Conservation (phyloP, 1,139 yeast genomes). For the Lodderomyces metapsilosis region DNA sequence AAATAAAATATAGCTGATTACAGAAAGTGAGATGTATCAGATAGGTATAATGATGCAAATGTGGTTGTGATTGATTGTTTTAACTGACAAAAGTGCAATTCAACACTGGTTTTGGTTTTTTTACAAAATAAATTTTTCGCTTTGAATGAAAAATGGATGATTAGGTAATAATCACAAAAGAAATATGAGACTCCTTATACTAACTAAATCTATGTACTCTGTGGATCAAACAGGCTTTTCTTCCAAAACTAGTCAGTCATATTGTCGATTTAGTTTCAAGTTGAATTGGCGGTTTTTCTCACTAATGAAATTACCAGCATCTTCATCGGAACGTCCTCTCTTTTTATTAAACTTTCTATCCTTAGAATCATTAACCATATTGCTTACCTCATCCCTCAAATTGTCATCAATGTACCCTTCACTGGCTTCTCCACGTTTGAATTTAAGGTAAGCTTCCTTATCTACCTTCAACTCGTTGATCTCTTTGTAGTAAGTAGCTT, state of each 20-base stretch:
- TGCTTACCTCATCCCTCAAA: slow-evolving; percentile 28
- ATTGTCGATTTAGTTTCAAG: slow-evolving; percentile 61
- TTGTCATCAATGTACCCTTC: slow-evolving; percentile 13
- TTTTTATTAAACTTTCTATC: slow-evolving; percentile 24
- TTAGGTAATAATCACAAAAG: background rate
- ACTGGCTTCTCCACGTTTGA: slow-evolving; percentile 37
- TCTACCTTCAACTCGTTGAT: slow-evolving; percentile 40
- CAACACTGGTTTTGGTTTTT: background rate
- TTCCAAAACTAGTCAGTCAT: background rate
- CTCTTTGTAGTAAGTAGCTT: slow-evolving; percentile 51
- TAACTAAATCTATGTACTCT: too few relatives aligned
- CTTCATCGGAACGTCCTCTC: slow-evolving; percentile 29
- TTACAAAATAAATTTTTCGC: background rate
- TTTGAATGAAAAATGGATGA: background rate
- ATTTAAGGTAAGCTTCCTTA: slow-evolving; percentile 35
- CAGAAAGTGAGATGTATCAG: too few relatives aligned
- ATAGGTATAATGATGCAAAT: too few relatives aligned
- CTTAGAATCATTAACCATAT: slow-evolving; percentile 36
- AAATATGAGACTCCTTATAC: too few relatives aligned
- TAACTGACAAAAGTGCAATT: too few relatives aligned
- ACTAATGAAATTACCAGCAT: slow-evolving; percentile 52
- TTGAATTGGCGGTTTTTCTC: slow-evolving; percentile 81
- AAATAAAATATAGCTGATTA: too few relatives aligned
- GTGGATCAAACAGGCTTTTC: too few relatives aligned
- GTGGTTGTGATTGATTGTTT: too few relatives aligned